phyloP scores from a whole-genome alignment of 2,329 filamentous ascomycete genomes.

The Chrysoporthe cubensis region DNA sequence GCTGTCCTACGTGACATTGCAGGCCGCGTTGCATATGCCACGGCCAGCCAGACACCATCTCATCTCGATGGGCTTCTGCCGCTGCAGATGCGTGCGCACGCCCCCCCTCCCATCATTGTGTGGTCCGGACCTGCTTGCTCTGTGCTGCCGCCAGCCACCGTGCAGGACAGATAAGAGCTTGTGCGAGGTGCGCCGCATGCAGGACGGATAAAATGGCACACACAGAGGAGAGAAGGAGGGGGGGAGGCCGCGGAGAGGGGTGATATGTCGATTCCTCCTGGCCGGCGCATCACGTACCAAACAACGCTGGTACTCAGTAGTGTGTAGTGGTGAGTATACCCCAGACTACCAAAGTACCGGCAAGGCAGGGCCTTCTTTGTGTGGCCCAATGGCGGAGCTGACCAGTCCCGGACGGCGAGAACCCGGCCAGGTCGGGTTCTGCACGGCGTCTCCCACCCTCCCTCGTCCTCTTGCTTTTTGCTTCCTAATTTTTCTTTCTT shows the following conservation, averaged over 20 bases:
- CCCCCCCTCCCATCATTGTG: not conserved
- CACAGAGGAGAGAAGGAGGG: not conserved
- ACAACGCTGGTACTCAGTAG: constrained; percentile 1
- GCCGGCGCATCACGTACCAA: not conserved
- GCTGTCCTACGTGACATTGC: constrained; percentile 21
- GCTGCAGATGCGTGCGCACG: not conserved
- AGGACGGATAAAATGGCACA: not conserved
- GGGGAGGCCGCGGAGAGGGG: not conserved
- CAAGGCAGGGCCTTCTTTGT: no score
- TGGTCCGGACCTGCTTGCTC: not conserved
- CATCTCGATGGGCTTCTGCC: not conserved
- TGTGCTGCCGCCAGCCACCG: not conserved
- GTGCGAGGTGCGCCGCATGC: not conserved
- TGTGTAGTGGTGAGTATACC: not conserved
- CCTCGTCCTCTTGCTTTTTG: not conserved
- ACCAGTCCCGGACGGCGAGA: not conserved
- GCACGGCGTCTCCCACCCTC: not conserved
- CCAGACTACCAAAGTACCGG: no score
- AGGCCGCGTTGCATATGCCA: constrained; percentile 15
- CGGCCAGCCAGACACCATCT: not conserved
- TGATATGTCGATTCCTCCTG: not conserved
- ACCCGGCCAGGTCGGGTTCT: not conserved
- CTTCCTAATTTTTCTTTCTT: not conserved
- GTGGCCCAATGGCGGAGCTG: no score
- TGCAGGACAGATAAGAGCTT: not conserved